Evolutionary conservation across 495 filamentous ascomycete species (phyloP).

Genomic region (Terfezia claveryi): DNA sequence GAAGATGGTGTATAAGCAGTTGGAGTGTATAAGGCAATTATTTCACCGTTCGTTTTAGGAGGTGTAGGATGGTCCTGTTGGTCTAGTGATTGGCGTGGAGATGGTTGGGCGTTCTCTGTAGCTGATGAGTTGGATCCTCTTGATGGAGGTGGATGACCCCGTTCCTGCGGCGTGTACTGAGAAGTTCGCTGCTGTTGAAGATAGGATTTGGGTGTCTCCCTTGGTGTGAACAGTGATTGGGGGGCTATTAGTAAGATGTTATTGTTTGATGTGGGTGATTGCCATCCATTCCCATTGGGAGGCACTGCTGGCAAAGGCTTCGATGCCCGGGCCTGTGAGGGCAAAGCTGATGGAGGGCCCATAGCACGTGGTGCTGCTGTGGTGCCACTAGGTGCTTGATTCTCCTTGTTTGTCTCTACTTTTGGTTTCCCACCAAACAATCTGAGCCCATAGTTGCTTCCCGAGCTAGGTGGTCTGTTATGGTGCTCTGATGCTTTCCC

Average conservation of each 20-base stretch:
- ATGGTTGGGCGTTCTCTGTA: background rate
- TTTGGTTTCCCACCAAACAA: constrained; percentile 5
- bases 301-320: too few species aligned
- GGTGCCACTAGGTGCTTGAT: constrained; percentile 6
- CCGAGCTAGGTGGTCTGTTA: constrained; percentile 11
- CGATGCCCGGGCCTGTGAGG: too few species aligned
- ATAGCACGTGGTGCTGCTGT: background rate
- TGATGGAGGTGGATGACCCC: background rate
- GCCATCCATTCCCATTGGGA: constrained; percentile 1
- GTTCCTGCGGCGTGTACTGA: background rate
- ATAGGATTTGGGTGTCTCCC: background rate
- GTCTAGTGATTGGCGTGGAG: background rate
- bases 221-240: background rate
- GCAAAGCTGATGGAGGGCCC: background rate
- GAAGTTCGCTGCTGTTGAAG: background rate
- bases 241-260: constrained; percentile 1
- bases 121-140: background rate
- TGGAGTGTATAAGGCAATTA: constrained; percentile 1
- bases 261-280: constrained; percentile 2
- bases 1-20: constrained; percentile 15
- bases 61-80: background rate
- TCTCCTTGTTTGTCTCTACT: constrained; percentile 18
- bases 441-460: constrained; percentile 5
- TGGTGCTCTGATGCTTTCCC: constrained; percentile 15
- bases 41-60: background rate